Evolutionary conservation across 2,329 filamentous ascomycete species (phyloP), one percentile per base, ranked within the genome.

Genomic region (Aspergillus amoenus): DNA sequence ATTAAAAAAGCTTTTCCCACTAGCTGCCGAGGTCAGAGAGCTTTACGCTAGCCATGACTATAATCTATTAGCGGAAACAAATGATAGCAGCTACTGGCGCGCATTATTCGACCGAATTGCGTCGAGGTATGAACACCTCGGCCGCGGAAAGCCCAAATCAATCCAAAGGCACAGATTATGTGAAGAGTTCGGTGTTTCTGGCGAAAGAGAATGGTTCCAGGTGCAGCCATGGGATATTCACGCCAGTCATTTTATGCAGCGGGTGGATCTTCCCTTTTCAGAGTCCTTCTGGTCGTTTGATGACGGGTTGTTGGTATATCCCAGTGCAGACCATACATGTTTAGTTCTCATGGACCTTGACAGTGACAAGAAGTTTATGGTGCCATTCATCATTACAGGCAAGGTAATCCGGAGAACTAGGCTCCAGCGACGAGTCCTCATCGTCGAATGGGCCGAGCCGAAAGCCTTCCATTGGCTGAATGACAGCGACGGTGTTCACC

Each of bases 361-460:
- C 21, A 78, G 75, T 1, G 72, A 78, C 9, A 62, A 65, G 4
- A 70, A 76, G n/a, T 71, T 74, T 27, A 66, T 68, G 2, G 74
- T 87, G 15, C 82, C 84, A 1, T 85, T 88, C 60, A 73, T 81
- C 37, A 72, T 76, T 5, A 58, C 66, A 1, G 75, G 73, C 7
- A 85, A 80, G 61, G 76, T 82, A 34, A 73, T 87, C 24, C 77
- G 85, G 12, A 78, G 84, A 12, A 68, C 85, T 3, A 78, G 84
- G 13, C 72, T 88, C 4, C 78, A 79, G 32, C 73, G 80, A 34
- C 74, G 75, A 2, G 73, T 86, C n/a, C 72, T 88, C n/a, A 65
- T 87, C 17, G 72, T 88, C n/a, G 85, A 88, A 66, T 88, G 85
- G 84, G 84, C 82, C 49, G 82, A 85, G 64, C 68, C 74, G 2